Conservation (phyloP, 1,139 yeast species). For the Taphrina flavorubra region DNA sequence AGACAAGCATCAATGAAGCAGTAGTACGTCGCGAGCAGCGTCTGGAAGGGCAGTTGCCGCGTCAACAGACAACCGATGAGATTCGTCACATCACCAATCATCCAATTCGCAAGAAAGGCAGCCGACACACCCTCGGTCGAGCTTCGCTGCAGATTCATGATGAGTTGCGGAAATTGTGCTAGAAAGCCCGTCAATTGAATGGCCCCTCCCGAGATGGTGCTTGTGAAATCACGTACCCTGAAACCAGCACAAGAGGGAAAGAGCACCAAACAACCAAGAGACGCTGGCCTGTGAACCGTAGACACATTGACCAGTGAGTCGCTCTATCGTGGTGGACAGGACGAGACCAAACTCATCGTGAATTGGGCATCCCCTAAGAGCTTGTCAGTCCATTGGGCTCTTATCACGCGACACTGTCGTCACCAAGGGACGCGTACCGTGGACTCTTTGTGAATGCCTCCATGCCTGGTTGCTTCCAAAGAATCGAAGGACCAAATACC, state of each 20-base stretch:
- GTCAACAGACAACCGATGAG: constrained; percentile 80
- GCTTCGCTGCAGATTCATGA: constrained; percentile 58
- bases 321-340: constrained; percentile 30
- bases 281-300: constrained; percentile 33
- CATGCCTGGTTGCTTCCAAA: background rate
- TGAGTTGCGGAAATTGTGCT: constrained; percentile 78
- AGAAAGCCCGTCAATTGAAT: constrained; percentile 87
- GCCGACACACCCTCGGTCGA: constrained; percentile 88
- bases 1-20: constrained; percentile 72
- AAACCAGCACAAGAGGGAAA: constrained; percentile 33
- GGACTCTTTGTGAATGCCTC: constrained; percentile 19
- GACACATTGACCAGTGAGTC: constrained; percentile 39
- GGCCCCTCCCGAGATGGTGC: constrained; percentile 56
- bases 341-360: constrained; percentile 32
- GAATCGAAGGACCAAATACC: too few species aligned
- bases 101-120: constrained; percentile 77
- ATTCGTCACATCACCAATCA: constrained; percentile 81
- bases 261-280: constrained; percentile 36
- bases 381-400: background rate
- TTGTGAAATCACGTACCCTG: constrained; percentile 43
- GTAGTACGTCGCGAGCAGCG: constrained; percentile 74
- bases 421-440: constrained; percentile 12
- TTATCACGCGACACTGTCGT: constrained; percentile 7
- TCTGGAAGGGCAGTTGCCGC: constrained; percentile 72
- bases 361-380: constrained; percentile 12